Conservation (phyloP, 2,329 filamentous ascomycete species). For the Colletotrichum viniferum region DNA sequence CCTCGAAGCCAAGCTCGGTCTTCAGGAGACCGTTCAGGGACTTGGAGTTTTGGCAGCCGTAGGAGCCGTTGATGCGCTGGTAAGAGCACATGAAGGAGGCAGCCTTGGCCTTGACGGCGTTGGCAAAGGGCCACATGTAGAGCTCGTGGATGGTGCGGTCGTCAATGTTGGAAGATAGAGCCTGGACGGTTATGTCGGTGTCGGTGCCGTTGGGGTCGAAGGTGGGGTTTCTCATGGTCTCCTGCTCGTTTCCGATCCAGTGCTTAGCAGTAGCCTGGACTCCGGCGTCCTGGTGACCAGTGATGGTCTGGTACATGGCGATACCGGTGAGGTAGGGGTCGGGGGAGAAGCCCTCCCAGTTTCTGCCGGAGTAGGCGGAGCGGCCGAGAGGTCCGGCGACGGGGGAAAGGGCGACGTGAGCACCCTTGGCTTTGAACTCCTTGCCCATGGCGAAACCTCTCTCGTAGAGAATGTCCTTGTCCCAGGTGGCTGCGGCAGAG, state of each 20-base stretch:
- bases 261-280: constrained; percentile 44
- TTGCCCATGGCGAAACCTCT: constrained; percentile 45
- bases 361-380: constrained; percentile 56
- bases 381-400: constrained; percentile 48
- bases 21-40: constrained; percentile 53
- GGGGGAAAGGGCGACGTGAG: constrained; percentile 68
- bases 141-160: constrained; percentile 65
- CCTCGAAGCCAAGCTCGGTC: constrained; percentile 53
- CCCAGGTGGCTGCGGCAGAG: constrained; percentile 70
- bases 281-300: constrained; percentile 37
- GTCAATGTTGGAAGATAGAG: constrained; percentile 53
- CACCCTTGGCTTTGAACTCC: constrained; percentile 75
- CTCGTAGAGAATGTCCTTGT: constrained; percentile 66
- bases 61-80: constrained; percentile 51
- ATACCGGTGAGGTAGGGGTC: constrained; percentile 72
- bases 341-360: constrained; percentile 68
- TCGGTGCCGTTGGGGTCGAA: constrained; percentile 28
- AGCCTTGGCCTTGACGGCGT: constrained; percentile 35
- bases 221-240: constrained; percentile 34
- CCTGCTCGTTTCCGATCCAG: constrained; percentile 42
- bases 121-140: constrained; percentile 40
- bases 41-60: constrained; percentile 54
- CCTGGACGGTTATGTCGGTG: constrained; percentile 29
- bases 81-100: constrained; percentile 48
- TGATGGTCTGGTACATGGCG: constrained; percentile 38